phyloP scores from a whole-genome alignment of 2,329 filamentous ascomycete genomes.

The Aspergillus aculeatinus region DNA sequence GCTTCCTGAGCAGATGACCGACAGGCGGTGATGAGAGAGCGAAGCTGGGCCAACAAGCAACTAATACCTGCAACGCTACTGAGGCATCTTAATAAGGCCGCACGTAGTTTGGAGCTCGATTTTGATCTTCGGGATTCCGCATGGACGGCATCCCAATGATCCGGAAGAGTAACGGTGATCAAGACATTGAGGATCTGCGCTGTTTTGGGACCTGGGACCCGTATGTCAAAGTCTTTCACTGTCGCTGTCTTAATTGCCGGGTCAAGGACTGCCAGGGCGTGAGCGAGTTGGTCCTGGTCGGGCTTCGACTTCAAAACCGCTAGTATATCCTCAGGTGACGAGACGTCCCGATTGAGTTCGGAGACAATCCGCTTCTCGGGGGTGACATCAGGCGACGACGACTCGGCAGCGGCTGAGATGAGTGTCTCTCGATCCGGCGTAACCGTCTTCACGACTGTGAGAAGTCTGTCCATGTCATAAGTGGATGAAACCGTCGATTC shows the following conservation, averaged over 20 bases:
- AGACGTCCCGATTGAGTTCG: conserved; percentile 17
- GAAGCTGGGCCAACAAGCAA: conserved; percentile 69
- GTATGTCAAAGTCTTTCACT: conserved; percentile 54
- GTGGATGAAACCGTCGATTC: conserved; percentile 6
- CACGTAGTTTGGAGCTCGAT: conserved; percentile 29
- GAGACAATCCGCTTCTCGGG: conserved; percentile 14
- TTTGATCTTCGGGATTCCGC: conserved; percentile 18
- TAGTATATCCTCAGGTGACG: conserved; percentile 35
- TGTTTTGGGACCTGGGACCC: conserved; percentile 63
- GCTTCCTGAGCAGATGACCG: conserved; percentile 26
- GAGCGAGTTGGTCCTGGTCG: conserved; percentile 31
- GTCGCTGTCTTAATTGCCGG: conserved; percentile 27
- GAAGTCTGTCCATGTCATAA: conserved; percentile 38
- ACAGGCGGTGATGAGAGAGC: conserved; percentile 51
- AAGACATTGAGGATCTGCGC: conserved; percentile 75
- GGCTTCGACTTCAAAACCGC: conserved; percentile 43
- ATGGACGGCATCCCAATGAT: conserved; percentile 72
- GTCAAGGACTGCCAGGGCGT: conserved; percentile 37
- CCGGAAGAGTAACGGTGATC: conserved; percentile 71
- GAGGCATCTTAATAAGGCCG: conserved; percentile 62
- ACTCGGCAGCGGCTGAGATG: conserved; percentile 20
- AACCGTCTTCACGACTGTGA: conserved; percentile 42
- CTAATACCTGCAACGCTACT: conserved; percentile 75
- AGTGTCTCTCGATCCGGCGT: conserved; percentile 22
- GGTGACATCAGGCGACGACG: conserved; percentile 1